Base-by-base conservation (phyloP, 2,329 filamentous ascomycete genomes). In the Emericellopsis cladophorae region DNA sequence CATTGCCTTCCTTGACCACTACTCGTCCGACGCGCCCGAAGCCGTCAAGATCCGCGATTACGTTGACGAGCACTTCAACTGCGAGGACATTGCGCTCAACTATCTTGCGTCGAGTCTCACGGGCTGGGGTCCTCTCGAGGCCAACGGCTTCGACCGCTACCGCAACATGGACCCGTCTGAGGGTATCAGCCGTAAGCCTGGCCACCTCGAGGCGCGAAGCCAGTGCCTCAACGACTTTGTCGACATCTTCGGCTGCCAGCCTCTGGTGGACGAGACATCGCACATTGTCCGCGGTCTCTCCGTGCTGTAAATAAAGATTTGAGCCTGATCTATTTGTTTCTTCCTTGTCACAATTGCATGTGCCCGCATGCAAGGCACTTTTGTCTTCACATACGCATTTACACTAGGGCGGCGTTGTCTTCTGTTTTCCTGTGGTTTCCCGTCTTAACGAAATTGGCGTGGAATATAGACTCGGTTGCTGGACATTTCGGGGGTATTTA, bases 21-120 rank as follows among this genome's bases (percentile, higher is more conserved):
- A 53, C 2, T 58, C 52, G 1, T 56, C 60, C 4, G 51, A 54
- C n/a, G 55, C 58, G n/a, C 49, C 49, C 2, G 40, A 48, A 33
- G 51, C 55, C 44, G 50, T 46, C 4, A 49, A 49, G 39, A 52
- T 64, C 18, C 56, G 61, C 3, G 47, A 54, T 1, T 59, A 62
- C 41, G 59, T 64, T 12, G 61, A 64, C 21, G 45, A 56, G 15
- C 48, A 55, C 35, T 56, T 60, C 50, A 64, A 64, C 48, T 64
- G 61, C 51, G 61, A 64, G 44, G 60, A 64, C 39, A 54, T 64
- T 44, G 61, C 57, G 16, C 43, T 64, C 40, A 64, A 64, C 48
- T 63, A 54, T 31, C 47, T 62, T 23, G 49, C 53, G 7, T 55
- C 56, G 2, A 45, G 55, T 15, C 43, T 64, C 31, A 62, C 60